phyloP scores from a whole-genome alignment of 2,329 filamentous ascomycete species.

The Arachnomyces sp. region DNA sequence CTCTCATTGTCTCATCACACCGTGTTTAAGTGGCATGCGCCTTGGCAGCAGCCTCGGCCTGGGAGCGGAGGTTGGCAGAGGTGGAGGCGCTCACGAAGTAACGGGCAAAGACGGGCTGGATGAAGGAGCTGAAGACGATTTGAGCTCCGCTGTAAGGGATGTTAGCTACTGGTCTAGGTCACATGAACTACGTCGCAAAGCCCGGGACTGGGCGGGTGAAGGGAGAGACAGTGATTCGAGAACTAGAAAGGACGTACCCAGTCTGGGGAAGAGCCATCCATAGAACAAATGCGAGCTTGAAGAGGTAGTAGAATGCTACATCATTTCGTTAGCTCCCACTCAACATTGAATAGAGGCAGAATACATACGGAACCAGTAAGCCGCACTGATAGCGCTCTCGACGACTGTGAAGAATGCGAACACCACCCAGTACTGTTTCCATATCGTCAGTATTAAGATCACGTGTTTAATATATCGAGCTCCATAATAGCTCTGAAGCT shows the following conservation, averaged over 20 bases:
- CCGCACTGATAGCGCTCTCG: constrained; percentile 57
- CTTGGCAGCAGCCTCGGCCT: constrained; percentile 63
- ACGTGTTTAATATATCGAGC: constrained; percentile 10
- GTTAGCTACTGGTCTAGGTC: constrained; percentile 6
- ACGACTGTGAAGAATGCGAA: constrained; percentile 58
- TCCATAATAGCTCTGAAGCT: constrained; percentile 20
- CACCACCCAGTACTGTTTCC: constrained; percentile 56
- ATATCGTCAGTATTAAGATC: constrained; percentile 12
- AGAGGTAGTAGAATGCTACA: constrained; percentile 89
- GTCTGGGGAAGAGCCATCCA: constrained; percentile 97
- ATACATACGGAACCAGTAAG: constrained; percentile 58
- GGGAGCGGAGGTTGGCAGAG: constrained; percentile 77
- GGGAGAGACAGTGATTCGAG: not conserved
- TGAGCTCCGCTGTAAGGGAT: constrained; percentile 66
- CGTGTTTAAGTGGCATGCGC: constrained; percentile 55
- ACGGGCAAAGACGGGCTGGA: constrained; percentile 82
- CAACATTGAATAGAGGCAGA: constrained; percentile 12
- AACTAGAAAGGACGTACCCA: constrained; percentile 53
- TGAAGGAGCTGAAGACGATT: constrained; percentile 91
- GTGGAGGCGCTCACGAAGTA: constrained; percentile 76
- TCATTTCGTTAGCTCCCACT: constrained; percentile 10
- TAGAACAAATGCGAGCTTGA: constrained; percentile 96
- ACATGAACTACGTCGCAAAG: constrained; percentile 2
- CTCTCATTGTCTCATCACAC: constrained; percentile 1
- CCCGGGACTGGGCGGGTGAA: constrained; percentile 15